These are phyloP conservation scores for Paecilomyces variotii DNA, from an alignment of 2,329 filamentous ascomycete genomes.

Conservation along the genomic window DNA sequence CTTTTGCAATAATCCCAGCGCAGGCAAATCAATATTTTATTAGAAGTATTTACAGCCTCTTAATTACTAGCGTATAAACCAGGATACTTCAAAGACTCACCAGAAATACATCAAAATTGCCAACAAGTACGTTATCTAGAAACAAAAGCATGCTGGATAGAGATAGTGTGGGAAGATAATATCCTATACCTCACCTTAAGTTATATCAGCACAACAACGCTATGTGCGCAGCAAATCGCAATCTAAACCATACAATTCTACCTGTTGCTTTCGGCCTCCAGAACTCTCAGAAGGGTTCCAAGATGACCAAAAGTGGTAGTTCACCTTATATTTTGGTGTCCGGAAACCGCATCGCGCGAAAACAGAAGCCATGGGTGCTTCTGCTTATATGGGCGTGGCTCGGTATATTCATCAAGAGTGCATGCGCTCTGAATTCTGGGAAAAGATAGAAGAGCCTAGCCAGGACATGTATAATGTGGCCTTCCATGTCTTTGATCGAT, in stretches of 20 bases:
- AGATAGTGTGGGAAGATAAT: slow-evolving; percentile 60
- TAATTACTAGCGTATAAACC: slow-evolving; percentile 79
- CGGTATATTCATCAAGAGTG: too few relatives aligned
- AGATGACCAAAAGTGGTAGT: too few relatives aligned
- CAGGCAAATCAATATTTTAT: slow-evolving; percentile 89
- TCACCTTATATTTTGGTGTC: too few relatives aligned
- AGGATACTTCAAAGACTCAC: slow-evolving; percentile 73
- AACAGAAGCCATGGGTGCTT: too few relatives aligned
- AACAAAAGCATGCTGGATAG: slow-evolving; percentile 69
- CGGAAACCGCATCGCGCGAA: too few relatives aligned
- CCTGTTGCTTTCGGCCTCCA: slow-evolving; percentile 65
- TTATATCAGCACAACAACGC: slow-evolving; percentile 80
- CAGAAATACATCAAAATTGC: slow-evolving; percentile 65
- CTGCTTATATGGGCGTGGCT: too few relatives aligned
- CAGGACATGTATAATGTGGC: too few relatives aligned
- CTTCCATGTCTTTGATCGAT: too few relatives aligned
- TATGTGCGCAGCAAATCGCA: slow-evolving; percentile 59
- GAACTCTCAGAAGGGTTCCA: slow-evolving; percentile 69
- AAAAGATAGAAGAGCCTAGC: too few relatives aligned
- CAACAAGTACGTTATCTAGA: slow-evolving; percentile 59
- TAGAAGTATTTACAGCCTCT: slow-evolving; percentile 68
- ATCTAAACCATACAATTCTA: slow-evolving; percentile 49
- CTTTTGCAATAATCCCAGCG: slow-evolving; percentile 80
- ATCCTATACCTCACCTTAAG: slow-evolving; percentile 74
- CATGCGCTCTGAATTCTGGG: too few relatives aligned